A percentile compares a stretch with the other conserved stretches of the same genome.
Evolutionary conservation across 495 filamentous ascomycete species (phyloP).

Genomic region (Friedmanniomyces simplex): DNA sequence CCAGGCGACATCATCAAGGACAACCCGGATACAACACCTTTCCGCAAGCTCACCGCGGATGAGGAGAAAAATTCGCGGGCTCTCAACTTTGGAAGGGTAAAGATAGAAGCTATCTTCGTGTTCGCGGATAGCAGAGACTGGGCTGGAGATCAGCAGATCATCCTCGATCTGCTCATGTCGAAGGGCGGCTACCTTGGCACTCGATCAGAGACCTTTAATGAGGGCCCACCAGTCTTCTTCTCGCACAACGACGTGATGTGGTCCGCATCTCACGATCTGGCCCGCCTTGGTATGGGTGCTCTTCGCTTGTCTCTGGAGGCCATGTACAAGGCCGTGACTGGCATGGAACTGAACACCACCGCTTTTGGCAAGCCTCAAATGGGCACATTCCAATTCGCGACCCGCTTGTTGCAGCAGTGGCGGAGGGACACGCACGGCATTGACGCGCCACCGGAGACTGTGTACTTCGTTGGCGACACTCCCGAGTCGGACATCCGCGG

Average conservation of each 20-base stretch:
- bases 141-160: conserved; percentile 88
- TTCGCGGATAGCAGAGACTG: conserved; percentile 86
- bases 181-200: conserved; percentile 69
- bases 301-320: conserved; percentile 70
- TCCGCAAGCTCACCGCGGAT: conserved; percentile 67
- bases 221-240: conserved; percentile 85
- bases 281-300: conserved; percentile 82
- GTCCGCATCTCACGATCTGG: conserved; percentile 75
- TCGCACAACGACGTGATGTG: conserved; percentile 85
- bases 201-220: conserved; percentile 68
- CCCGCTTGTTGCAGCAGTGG: conserved; percentile 70
- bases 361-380: conserved; percentile 88
- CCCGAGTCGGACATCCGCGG: conserved; percentile 81
- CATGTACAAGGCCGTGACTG: conserved; percentile 67
- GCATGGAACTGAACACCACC: conserved; percentile 62
- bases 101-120: conserved; percentile 82
- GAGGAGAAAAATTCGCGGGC: conserved; percentile 51
- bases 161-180: conserved; percentile 74
- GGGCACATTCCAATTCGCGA: conserved; percentile 81
- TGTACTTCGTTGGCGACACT: conserved; percentile 89
- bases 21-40: conserved; percentile 69
- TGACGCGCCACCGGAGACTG: conserved; percentile 61
- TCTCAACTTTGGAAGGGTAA: conserved; percentile 49
- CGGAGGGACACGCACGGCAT: conserved; percentile 66
- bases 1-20: conserved; percentile 90